Evolutionary conservation across 371 early-diverging fungal genomes (phyloP), one percentile per base, ranked within the genome.

Genomic region (Choanephora cucurbitarum): DNA sequence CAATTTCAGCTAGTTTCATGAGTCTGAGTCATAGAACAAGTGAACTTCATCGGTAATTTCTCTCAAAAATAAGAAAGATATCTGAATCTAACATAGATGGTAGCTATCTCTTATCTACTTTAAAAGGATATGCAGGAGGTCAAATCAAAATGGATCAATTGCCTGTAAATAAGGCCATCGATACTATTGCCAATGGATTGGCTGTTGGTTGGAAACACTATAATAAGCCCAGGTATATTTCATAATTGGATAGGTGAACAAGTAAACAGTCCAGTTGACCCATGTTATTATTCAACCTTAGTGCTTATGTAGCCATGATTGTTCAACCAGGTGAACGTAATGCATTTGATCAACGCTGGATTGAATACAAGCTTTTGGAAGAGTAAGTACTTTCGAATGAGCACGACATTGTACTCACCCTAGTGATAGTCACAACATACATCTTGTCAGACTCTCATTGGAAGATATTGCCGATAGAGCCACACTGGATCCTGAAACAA

Each of bases 261-360:
- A n/a, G n/a, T n/a, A n/a, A n/a, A n/a, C n/a, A n/a, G n/a, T n/a
- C n/a, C n/a, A n/a, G n/a, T n/a, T n/a, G n/a, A n/a, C n/a, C n/a
- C n/a, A 28, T 21, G 13, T 44, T 15, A n/a, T 15, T 54, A 37
- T 32, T 48, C 32, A 46, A 53, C 21, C n/a, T 28, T 70, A 93
- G 93, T 40, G 91, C 97, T 2, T 80, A 87, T 44, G 89, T 93
- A 0, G 69, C 92, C 49, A 92, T 97, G 89, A 84, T 98, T 37
- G 87, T 91, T 14, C 97, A 96, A 64, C 92, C 94, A 14, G 84
- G 81, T n/a, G 99, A 98, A 70, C 82, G 94, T 37, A 98, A 98
- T 63, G 84, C 84, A 10, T 94, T 90, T 70, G 99, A 98, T 69
- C 99, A 98, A 69, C 88, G 95, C 37, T 89, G 85, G 84, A 88